phyloP scores from a whole-genome alignment of 1,284 basidiomycete species.

The Takashimella koratensis region DNA sequence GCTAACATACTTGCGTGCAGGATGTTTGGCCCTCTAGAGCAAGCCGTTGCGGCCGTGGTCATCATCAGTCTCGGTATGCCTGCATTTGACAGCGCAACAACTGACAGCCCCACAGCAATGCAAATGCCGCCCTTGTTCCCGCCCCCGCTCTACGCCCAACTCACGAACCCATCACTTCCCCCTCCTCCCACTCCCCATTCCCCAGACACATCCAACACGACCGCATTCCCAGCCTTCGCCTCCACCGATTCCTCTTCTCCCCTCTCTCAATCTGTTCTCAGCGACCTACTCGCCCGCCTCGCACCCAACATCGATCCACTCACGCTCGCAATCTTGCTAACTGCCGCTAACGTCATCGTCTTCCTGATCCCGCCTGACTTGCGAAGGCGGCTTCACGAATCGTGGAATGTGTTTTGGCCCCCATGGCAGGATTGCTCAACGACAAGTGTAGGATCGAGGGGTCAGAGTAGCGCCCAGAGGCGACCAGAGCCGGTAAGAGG shows the following conservation, averaged over 20 bases:
- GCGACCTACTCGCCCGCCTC: not conserved
- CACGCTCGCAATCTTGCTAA: constrained; percentile 9
- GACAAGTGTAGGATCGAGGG: no score
- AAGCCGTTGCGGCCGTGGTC: constrained; percentile 26
- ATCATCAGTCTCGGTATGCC: constrained; percentile 28
- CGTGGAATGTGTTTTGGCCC: constrained; percentile 31
- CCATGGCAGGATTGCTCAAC: constrained; percentile 26
- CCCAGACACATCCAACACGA: not conserved
- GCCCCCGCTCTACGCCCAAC: not conserved
- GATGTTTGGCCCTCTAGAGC: constrained; percentile 37
- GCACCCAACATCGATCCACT: constrained; percentile 6
- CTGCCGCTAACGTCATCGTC: constrained; percentile 10
- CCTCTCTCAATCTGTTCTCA: not conserved
- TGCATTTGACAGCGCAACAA: no score
- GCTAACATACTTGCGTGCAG: no score
- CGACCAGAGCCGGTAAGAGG: no score
- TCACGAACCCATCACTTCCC: not conserved
- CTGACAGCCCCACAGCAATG: no score
- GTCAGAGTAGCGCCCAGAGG: no score
- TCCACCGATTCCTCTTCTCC: not conserved
- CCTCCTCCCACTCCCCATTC: not conserved
- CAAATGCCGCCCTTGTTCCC: constrained; percentile 10
- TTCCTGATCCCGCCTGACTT: constrained; percentile 13
- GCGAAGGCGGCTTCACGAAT: constrained; percentile 12
- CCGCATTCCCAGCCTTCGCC: not conserved